Evolutionary conservation across 2,329 filamentous ascomycete species (phyloP), one percentile per base, ranked within the genome.

Genomic region (Colletotrichum scovillei): DNA sequence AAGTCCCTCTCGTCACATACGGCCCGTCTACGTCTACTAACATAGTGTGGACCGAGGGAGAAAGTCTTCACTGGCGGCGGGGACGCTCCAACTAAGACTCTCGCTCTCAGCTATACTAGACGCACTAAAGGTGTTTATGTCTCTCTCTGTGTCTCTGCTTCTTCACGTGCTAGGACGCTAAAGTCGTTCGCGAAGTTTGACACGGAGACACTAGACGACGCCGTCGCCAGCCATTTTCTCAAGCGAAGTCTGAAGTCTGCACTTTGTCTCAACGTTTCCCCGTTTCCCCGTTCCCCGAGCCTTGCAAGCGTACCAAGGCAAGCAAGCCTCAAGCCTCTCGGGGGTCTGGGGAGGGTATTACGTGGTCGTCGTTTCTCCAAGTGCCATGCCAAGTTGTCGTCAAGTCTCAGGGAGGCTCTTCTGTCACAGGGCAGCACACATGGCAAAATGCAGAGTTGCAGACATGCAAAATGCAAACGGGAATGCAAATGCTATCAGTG

Each of bases 171-270:
- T 28, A 59, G n/a, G 66, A 35, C 59, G 59, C 69, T 28, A 59
- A 55, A 16, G 24, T 57, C 52, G 30, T 69, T 73, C 62, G 66
- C 55, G 32, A 73, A 66, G 71, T 57, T 73, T 65, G 67, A 71
- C 67, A 73, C 67, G 71, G 71, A 62, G 62, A 52, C 67, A 62
- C 67, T 73, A 73, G 58, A 62, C 35, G 67, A 57, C 71, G 71
- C 71, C 71, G 49, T 64, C 65, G 65, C 53, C 49, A 63, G 71
- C 67, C 71, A 73, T 67, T 14, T 57, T 26, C 49, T 56, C 62
- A 65, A 71, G 67, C 67, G 60, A 71, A 42, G 67, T 71, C 67
- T 71, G 71, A 64, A 64, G 65, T 46, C 66, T 30, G 60, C 57
- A 66, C 67, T 53, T 19, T 71, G 71, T 73, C 71, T 73, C 71